Conservation (phyloP, 2,329 filamentous ascomycete species). For the Aspergillus tanneri region DNA sequence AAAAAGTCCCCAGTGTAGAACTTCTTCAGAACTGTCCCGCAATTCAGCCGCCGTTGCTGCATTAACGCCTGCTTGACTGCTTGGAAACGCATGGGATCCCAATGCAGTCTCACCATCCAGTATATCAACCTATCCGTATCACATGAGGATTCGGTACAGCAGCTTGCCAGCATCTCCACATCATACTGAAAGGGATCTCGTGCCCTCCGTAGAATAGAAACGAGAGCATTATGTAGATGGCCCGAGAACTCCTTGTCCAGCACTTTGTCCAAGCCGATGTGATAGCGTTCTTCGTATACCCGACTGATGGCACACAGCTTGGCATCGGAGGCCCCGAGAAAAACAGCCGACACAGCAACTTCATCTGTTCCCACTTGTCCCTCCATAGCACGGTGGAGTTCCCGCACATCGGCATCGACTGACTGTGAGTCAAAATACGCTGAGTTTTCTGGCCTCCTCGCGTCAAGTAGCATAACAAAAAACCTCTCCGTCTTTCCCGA, state of each 20-base stretch:
- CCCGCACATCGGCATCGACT: constrained; percentile 76
- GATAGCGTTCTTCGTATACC: constrained; percentile 71
- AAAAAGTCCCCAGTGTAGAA: too few species aligned
- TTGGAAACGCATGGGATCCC: too few species aligned
- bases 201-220: constrained; percentile 75
- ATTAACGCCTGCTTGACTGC: too few species aligned
- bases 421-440: constrained; percentile 70
- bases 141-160: too few species aligned
- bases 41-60: too few species aligned
- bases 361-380: too few species aligned
- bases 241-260: constrained; percentile 83
- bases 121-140: too few species aligned
- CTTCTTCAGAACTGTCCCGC: too few species aligned
- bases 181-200: constrained; percentile 81
- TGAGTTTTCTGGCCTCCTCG: constrained; percentile 78
- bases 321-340: constrained; percentile 72
- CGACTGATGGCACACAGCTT: constrained; percentile 80
- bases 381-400: too few species aligned
- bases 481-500: constrained; percentile 83
- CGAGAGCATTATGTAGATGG: constrained; percentile 83
- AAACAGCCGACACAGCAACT: constrained; percentile 68
- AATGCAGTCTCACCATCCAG: too few species aligned
- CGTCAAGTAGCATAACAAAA: constrained; percentile 78
- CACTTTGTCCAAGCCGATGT: constrained; percentile 67
- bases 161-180: constrained; percentile 75